Base-by-base conservation (phyloP, 2,329 filamentous ascomycete species). In the Xylariaceae sp. region DNA sequence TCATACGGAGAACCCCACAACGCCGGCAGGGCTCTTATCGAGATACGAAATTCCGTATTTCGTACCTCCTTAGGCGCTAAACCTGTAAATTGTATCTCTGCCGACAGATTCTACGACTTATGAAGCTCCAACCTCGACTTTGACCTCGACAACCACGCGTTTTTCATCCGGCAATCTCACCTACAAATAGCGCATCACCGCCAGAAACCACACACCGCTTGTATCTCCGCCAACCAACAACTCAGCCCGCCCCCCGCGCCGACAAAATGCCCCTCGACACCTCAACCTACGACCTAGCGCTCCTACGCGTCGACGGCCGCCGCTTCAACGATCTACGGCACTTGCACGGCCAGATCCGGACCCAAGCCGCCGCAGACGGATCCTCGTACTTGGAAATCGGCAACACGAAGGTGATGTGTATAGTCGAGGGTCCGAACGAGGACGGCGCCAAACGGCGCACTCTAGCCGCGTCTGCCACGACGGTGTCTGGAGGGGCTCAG, bases 261-360 rank as follows among this genome's bases (percentile, higher is more conserved):
- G 15, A 59, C 62, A 76, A 65, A 67, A 97, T 97, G 93, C 92
- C 93, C 60, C 90, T 97, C 74, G 93, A 97, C 76, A 96, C 92
- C 6, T 93, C 90, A 10, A 92, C 90, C 55, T 97, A 97, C 80
- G 86, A 86, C 53, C 85, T 97, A 63, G 92, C 91, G 63, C 88
- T 94, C 56, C 82, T 92, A 63, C 88, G 89, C 71, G 86, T 90
- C 66, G 93, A 89, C 71, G 89, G 89, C 62, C 87, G 94, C 62
- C 87, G 94, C 68, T 99, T 94, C 94, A 97, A 99, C 78, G 94
- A 99, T 75, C 84, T 99, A 45, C 91, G 94, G 34, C 87, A 90
- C 6, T 83, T 96, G 54, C 86, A 91, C 71, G 93, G 89, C 52
- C 90, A 95, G 75, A 92, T 99, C 71, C 89, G 88, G 63, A 97